Conservation (phyloP, 352 stramenopile species). For the Phytophthora sansomeana region DNA sequence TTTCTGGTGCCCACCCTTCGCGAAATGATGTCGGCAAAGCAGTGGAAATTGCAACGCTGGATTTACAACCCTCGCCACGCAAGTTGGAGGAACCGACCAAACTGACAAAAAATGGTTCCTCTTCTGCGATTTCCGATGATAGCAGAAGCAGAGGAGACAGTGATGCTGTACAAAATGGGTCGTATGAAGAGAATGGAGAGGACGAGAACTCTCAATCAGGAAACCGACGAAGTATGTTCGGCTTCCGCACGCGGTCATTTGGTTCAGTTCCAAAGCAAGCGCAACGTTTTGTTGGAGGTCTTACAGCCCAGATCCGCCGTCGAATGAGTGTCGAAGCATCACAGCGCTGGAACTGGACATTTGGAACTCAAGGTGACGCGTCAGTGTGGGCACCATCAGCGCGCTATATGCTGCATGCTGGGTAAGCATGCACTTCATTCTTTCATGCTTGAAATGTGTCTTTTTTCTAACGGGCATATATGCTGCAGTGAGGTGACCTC, state of each 20-base stretch:
- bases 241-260: constrained; percentile 68
- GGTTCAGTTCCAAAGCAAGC: constrained; percentile 76
- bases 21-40: constrained; percentile 65
- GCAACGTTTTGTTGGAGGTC: constrained; percentile 73
- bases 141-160: constrained; percentile 28
- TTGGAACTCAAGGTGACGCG: constrained; percentile 54
- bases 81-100: constrained; percentile 30
- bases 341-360: constrained; percentile 77
- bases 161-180: constrained; percentile 16
- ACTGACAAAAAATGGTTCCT: constrained; percentile 27
- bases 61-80: constrained; percentile 52
- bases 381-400: constrained; percentile 73
- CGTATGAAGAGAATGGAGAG: constrained; percentile 41
- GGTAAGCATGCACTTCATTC: constrained; percentile 45
- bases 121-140: constrained; percentile 28
- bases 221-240: constrained; percentile 71
- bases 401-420: constrained; percentile 71
- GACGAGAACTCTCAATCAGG: constrained; percentile 26
- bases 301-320: constrained; percentile 80
- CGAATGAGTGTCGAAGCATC: constrained; percentile 77
- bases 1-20: constrained; percentile 72
- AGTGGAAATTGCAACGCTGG: constrained; percentile 58
- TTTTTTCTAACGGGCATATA: not conserved
- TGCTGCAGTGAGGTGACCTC: constrained; percentile 72
- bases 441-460: not conserved